Evolutionary conservation across 2,329 filamentous ascomycete genomes (phyloP).

Genomic region (Penicillium sp.): DNA sequence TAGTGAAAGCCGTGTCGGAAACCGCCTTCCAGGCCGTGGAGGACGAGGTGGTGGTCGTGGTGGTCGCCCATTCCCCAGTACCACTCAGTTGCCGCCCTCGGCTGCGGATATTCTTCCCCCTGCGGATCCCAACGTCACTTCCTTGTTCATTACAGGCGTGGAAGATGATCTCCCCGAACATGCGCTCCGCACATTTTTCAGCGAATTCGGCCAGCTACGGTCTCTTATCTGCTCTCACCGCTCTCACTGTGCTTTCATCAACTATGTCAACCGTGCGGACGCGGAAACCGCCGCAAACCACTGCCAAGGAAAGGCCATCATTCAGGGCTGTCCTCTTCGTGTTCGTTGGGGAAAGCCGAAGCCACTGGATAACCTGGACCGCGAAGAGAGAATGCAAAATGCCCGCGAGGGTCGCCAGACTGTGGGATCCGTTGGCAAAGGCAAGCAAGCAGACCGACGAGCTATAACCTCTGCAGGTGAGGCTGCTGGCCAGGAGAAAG

Average conservation of each 20-base stretch:
- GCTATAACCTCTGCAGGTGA: conserved; percentile 41
- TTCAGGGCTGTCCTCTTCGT: conserved; percentile 84
- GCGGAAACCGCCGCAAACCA: conserved; percentile 83
- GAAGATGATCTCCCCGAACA: conserved; percentile 95
- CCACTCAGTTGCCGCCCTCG: conserved; percentile 73
- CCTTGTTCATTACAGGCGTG: conserved; percentile 89
- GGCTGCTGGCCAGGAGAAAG: conserved; percentile 41
- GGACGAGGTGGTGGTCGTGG: conserved; percentile 50
- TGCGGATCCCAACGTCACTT: conserved; percentile 80
- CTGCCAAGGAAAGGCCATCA: conserved; percentile 83
- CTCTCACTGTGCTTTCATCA: conserved; percentile 95
- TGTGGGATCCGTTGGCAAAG: conserved; percentile 49
- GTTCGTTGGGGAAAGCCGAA: conserved; percentile 93
- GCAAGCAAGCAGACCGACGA: conserved; percentile 36
- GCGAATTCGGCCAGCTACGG: conserved; percentile 82
- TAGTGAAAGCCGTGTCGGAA: conserved; percentile 53
- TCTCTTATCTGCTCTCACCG: conserved; percentile 95
- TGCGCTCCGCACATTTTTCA: conserved; percentile 87
- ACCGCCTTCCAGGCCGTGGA: conserved; percentile 44
- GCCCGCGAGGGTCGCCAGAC: conserved; percentile 71
- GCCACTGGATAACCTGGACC: conserved; percentile 86
- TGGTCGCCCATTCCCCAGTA: conserved; percentile 65
- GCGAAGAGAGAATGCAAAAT: conserved; percentile 78
- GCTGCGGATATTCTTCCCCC: conserved; percentile 86
- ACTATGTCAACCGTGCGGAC: conserved; percentile 79